Base-by-base conservation (phyloP, 306 rosid genomes). In the Corylus avellana region DNA sequence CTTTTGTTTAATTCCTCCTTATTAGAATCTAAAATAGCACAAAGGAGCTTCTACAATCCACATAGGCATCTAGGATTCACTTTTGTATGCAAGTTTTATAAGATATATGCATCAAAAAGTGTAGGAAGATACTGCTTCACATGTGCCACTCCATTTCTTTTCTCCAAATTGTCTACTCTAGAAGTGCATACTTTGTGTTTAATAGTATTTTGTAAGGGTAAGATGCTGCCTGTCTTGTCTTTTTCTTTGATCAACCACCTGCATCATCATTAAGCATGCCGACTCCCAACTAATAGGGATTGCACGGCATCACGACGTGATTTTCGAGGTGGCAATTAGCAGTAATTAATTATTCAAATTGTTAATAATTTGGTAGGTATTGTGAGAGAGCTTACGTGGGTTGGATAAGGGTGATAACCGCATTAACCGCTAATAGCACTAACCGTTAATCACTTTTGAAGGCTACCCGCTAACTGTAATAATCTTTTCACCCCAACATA, bases 221-320 rank as follows among this genome's bases (percentile, higher is more conserved):
- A 75, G 70, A 58, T 66, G 59, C 9, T 50, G 80, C 75, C 86
- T 78, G 71, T 78, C 63, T 49, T 72, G 50, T 59, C 75, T 73
- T 79, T 72, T 73, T 55, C 70, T 70, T 63, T 58, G 58, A 72
- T 81, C 82, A 85, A 82, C 81, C 72, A 9, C 14, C 59, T 57
- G 39, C 76, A 88, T 85, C 51, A 81, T 88, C 53, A 85, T 70
- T 53, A 72, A 63, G 70, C 74, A 74, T 74, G 53, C 79, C 80
- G 71, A 83, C 78, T 85, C 79, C 89, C 32, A 83, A 72, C 70
- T 81, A 80, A 78, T 75, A 73, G 84, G 79, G 69, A 56, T 68
- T 74, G 79, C 64, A 16, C 50, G 13, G 11, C 50, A 47, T 22
- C 48, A 3, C 17, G 62, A 74, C 11, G 8, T 59, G 37, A 12